These are phyloP conservation scores for Pezizomycotina sp. DNA, from an alignment of 2,329 filamentous ascomycete genomes.

Conservation along the genomic window DNA sequence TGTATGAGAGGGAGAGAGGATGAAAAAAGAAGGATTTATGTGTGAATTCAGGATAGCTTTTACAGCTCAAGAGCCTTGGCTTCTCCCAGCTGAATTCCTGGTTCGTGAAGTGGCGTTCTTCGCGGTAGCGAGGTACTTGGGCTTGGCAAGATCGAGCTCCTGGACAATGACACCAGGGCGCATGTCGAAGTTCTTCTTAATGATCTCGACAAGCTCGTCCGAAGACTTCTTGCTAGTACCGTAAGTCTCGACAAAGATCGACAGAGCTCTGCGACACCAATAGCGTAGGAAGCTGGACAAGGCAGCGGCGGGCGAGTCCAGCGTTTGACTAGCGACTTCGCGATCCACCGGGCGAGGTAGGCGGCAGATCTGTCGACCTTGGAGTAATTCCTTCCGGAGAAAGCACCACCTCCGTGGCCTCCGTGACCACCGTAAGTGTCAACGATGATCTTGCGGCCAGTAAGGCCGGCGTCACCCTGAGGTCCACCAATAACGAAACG, in stretches of 20 bases:
- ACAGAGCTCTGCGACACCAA: constrained; percentile 94
- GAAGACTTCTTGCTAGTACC: constrained; percentile 80
- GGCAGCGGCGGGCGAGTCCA: constrained; percentile 73
- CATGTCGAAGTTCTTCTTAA: constrained; percentile 92
- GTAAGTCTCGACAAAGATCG: constrained; percentile 95
- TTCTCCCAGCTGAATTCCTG: constrained; percentile 97
- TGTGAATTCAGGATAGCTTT: constrained; percentile 27
- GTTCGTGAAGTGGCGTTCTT: constrained; percentile 99
- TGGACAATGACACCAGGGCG: constrained; percentile 96
- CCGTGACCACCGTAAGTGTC: constrained; percentile 99
- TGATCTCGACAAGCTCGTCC: constrained; percentile 87
- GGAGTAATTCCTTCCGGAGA: constrained; percentile 99
- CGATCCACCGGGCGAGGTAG: constrained; percentile 95
- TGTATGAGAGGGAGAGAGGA: constrained; percentile 6
- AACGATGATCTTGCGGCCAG: constrained; percentile 98
- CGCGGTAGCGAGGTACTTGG: constrained; percentile 95
- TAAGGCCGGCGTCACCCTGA: constrained; percentile 96
- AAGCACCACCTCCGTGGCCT: constrained; percentile 98
- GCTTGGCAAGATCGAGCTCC: constrained; percentile 85
- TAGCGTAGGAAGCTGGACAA: constrained; percentile 99
- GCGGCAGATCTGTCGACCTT: constrained; percentile 98
- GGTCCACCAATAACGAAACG: constrained; percentile 98
- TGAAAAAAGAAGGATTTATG: neutral
- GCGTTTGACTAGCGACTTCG: constrained; percentile 90
- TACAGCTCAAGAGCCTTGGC: constrained; percentile 86